Evolutionary conservation across 495 filamentous ascomycete species (phyloP).

Genomic region (Parachaetomium inaequale): DNA sequence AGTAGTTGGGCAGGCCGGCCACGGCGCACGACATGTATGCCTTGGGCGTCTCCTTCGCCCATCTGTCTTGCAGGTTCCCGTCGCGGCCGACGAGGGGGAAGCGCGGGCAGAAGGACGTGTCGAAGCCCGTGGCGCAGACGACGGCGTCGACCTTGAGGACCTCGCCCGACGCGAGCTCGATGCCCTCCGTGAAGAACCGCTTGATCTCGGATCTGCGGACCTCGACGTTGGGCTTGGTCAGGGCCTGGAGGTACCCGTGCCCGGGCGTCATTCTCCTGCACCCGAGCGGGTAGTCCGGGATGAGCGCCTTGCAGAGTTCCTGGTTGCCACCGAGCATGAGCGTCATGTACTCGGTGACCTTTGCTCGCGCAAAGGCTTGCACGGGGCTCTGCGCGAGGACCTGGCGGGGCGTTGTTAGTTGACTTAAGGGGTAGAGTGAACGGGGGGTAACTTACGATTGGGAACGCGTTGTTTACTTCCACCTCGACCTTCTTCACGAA

Average conservation of each 20-base stretch:
- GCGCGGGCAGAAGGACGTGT: conserved; percentile 56
- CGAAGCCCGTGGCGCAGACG: conserved; percentile 71
- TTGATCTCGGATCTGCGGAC: conserved; percentile 56
- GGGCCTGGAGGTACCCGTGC: conserved; percentile 61
- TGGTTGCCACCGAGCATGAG: conserved; percentile 43
- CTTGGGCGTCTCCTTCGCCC: conserved; percentile 36
- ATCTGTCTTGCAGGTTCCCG: conserved; percentile 46
- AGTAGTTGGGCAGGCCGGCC: conserved; percentile 46
- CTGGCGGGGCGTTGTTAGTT: conserved; percentile 13
- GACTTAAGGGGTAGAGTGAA: not conserved
- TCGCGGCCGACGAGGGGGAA: conserved; percentile 57
- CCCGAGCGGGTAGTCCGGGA: conserved; percentile 63
- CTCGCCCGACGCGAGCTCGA: conserved; percentile 54
- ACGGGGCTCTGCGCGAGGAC: conserved; percentile 36
- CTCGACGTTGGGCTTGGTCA: conserved; percentile 58
- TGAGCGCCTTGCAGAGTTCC: conserved; percentile 48
- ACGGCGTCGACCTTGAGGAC: conserved; percentile 56
- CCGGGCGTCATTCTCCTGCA: conserved; percentile 67
- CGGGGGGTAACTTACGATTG: conserved; percentile 36
- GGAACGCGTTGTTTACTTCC: conserved; percentile 46
- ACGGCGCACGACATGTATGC: conserved; percentile 49
- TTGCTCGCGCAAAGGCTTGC: conserved; percentile 33
- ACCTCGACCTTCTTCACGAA: conserved; percentile 42
- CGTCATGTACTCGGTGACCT: conserved; percentile 44
- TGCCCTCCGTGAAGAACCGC: conserved; percentile 55